phyloP scores from a whole-genome alignment of 2,329 filamentous ascomycete genomes.

The Botrytis squamosa region DNA sequence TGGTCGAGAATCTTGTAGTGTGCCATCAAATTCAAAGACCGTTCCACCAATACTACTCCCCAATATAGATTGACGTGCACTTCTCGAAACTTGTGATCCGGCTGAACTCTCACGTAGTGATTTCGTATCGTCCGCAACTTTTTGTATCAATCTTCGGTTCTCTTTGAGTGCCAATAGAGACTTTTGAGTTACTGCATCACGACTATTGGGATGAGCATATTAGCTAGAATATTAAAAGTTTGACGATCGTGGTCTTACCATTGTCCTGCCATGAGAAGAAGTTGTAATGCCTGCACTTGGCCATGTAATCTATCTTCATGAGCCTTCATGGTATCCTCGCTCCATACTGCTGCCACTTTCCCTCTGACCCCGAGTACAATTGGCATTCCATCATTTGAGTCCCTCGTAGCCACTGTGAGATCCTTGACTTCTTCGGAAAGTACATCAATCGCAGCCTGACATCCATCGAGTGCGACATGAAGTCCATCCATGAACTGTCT shows the following conservation, averaged over 20 bases:
- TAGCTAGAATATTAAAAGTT: neutral
- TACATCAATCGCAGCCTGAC: conserved; percentile 41
- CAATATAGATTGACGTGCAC: neutral
- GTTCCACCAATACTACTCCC: neutral
- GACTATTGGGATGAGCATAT: neutral
- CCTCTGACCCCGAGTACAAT: conserved; percentile 1
- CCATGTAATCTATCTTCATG: conserved; percentile 21
- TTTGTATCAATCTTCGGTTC: conserved; percentile 21
- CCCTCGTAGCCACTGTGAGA: neutral
- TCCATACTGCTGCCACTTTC: conserved; percentile 15
- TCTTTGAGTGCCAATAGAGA: conserved; percentile 14
- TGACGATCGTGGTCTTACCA: conserved; percentile 12
- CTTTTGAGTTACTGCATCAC: conserved; percentile 17
- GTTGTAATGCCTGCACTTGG: conserved; percentile 25
- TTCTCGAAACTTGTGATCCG: conserved; percentile 6
- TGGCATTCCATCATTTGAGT: neutral
- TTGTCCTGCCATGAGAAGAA: conserved; percentile 22
- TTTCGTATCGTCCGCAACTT: conserved; percentile 21
- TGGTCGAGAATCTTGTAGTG: neutral
- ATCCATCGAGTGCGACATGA: conserved; percentile 41
- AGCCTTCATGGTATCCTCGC: conserved; percentile 23
- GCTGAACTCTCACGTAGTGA: conserved; percentile 16
- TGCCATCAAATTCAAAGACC: conserved; percentile 7
- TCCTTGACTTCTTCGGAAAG: conserved; percentile 39
- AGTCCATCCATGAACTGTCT: conserved; percentile 37